Conservation (phyloP, 805 yeast species). For the Yarrowia phangngaensis region DNA sequence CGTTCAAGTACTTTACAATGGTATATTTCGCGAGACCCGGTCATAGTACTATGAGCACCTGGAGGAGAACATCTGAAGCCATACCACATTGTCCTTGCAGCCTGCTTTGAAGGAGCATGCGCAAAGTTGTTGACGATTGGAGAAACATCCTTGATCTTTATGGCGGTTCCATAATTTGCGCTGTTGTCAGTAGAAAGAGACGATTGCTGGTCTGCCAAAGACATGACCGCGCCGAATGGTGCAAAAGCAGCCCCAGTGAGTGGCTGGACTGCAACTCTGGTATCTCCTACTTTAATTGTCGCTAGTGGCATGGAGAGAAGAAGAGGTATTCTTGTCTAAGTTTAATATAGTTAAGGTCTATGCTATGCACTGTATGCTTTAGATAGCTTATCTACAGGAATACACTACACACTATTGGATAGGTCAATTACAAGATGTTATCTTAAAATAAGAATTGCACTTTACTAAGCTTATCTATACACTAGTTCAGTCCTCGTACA, state of each 20-base stretch:
- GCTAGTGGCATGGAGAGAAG: constrained; percentile 11
- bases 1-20: constrained; percentile 72
- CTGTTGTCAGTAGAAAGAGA: constrained; percentile 44
- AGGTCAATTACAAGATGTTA: no score
- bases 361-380: no score
- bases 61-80: constrained; percentile 80
- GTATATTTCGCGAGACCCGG: constrained; percentile 38
- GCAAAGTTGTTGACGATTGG: constrained; percentile 55
- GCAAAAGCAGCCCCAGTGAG: constrained; percentile 45
- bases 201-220: constrained; percentile 68
- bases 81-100: constrained; percentile 70
- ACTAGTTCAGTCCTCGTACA: no score
- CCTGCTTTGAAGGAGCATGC: constrained; percentile 46
- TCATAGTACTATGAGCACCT: constrained; percentile 47
- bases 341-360: no score
- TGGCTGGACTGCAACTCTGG: neutral
- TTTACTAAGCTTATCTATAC: no score
- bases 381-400: no score
- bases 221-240: constrained; percentile 69
- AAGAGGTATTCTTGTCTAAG: no score
- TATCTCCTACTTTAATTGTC: neutral
- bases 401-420: no score
- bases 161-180: constrained; percentile 95
- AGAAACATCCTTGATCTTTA: constrained; percentile 68
- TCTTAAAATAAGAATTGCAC: no score